Percentiles rank a stretch among this genome's conserved stretches.
These are phyloP conservation scores for Neoboletus subvelutipes DNA, from an alignment of 768 basidiomycete species.

Conservation along the genomic window DNA sequence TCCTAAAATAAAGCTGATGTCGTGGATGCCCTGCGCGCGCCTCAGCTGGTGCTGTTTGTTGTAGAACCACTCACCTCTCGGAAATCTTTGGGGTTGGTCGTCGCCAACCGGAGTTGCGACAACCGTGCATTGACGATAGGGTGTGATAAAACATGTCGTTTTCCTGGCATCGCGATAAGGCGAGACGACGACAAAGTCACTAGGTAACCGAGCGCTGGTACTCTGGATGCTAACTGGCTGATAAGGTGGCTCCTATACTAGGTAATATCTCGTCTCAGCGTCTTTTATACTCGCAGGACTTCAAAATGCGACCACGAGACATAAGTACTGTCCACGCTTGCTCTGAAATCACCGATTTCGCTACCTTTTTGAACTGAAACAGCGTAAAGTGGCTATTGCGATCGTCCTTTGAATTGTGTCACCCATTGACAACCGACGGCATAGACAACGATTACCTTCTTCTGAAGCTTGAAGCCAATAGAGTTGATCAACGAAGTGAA, in stretches of 20 bases:
- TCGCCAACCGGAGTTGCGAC: slow-evolving; percentile 62
- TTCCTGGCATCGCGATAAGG: slow-evolving; percentile 30
- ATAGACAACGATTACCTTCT: slow-evolving; percentile 49
- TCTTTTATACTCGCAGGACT: slow-evolving; percentile 92
- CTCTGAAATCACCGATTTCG: slow-evolving; percentile 45
- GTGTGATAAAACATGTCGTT: slow-evolving; percentile 59
- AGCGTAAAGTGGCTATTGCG: slow-evolving; percentile 82
- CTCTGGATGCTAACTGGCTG: neutral
- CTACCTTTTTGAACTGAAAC: slow-evolving; percentile 73
- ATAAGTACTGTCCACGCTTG: slow-evolving; percentile 61
- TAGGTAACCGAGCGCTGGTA: neutral
- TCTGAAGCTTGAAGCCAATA: slow-evolving; percentile 71
- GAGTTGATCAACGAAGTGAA: slow-evolving; percentile 63
- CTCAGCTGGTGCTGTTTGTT: slow-evolving; percentile 3
- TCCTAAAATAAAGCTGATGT: slow-evolving; percentile 76
- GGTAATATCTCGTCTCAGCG: slow-evolving; percentile 43
- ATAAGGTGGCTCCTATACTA: neutral
- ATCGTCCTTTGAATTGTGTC: slow-evolving; percentile 54
- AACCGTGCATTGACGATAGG: slow-evolving; percentile 73
- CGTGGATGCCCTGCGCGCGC: slow-evolving; percentile 60
- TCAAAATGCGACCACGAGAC: slow-evolving; percentile 57
- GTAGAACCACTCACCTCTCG: slow-evolving; percentile 55
- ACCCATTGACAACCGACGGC: neutral
- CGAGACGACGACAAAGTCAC: neutral
- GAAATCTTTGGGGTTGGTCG: slow-evolving; percentile 71